A percentile compares a stretch with the other conserved stretches of the same genome.
These are phyloP conservation scores for Nigrospora oryzae DNA, from an alignment of 2,329 filamentous ascomycete genomes.

Conservation along the genomic window DNA sequence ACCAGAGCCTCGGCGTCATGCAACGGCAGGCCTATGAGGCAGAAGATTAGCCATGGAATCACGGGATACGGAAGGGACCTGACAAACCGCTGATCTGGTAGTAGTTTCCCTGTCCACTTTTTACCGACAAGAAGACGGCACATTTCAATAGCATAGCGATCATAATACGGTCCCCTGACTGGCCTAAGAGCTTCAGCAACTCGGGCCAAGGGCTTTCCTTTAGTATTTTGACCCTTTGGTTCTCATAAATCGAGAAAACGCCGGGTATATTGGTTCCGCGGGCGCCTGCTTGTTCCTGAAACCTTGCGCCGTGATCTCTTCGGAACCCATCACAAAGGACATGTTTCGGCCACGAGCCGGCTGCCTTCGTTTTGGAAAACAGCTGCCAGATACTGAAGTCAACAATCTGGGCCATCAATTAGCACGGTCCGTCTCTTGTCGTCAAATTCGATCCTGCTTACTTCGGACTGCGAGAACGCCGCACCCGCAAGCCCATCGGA, in stretches of 20 bases:
- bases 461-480: conserved; percentile 55
- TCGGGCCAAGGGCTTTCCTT: conserved; percentile 68
- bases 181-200: conserved; percentile 65
- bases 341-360: conserved; percentile 53
- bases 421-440: background rate
- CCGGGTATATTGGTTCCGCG: conserved; percentile 49
- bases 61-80: conserved; percentile 15
- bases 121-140: conserved; percentile 62
- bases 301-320: conserved; percentile 25
- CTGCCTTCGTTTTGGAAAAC: conserved; percentile 49
- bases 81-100: conserved; percentile 66
- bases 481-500: conserved; percentile 35
- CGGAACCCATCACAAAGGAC: conserved; percentile 79
- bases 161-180: conserved; percentile 69
- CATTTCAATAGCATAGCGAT: conserved; percentile 68
- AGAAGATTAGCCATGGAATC: conserved; percentile 5
- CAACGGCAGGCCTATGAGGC: conserved; percentile 37
- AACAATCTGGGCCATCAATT: conserved; percentile 46
- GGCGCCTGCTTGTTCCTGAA: conserved; percentile 17
- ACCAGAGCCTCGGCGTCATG: conserved; percentile 31
- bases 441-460: conserved; percentile 20
- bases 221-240: conserved; percentile 60
- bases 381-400: conserved; percentile 72
- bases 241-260: conserved; percentile 54
- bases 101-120: conserved; percentile 55